Conservation (phyloP, 2,329 filamentous ascomycete genomes). For the Aspergillus felis region DNA sequence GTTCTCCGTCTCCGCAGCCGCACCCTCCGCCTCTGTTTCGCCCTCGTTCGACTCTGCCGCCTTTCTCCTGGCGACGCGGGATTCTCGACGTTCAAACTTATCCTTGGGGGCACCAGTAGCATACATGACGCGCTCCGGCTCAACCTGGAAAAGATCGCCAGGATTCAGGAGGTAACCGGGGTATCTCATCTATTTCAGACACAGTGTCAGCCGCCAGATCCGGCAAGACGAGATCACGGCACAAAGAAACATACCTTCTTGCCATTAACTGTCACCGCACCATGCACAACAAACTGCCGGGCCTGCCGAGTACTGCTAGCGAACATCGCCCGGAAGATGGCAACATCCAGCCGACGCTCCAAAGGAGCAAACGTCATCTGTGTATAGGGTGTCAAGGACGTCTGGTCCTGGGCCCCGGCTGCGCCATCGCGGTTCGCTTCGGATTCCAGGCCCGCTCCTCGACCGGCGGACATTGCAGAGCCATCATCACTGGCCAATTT, state of each 20-base stretch:
- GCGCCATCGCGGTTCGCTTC: constrained; percentile 15
- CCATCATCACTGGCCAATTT: constrained; percentile 81
- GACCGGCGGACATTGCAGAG: constrained; percentile 73
- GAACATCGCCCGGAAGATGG: constrained; percentile 89
- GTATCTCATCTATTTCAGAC: constrained; percentile 69
- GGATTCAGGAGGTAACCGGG: constrained; percentile 94
- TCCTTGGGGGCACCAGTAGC: constrained; percentile 75
- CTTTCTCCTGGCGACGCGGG: constrained; percentile 26
- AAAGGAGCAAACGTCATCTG: constrained; percentile 92
- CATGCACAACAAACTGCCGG: constrained; percentile 89
- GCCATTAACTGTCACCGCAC: constrained; percentile 91
- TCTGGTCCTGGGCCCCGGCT: not conserved
- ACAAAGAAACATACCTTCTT: constrained; percentile 66
- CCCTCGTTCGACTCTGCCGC: constrained; percentile 20
- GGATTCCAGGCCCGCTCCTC: constrained; percentile 66
- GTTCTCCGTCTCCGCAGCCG: constrained; percentile 25
- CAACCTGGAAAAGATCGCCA: constrained; percentile 96
- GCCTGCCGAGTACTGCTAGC: constrained; percentile 91
- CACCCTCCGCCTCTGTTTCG: constrained; percentile 22
- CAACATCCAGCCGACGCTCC: constrained; percentile 88
- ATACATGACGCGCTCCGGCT: constrained; percentile 80
- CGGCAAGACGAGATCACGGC: not conserved
- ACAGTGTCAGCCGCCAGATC: constrained; percentile 6
- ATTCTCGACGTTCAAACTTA: constrained; percentile 36
- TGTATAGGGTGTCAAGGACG: constrained; percentile 72